Percentiles rank a stretch among this genome's conserved stretches.
These are phyloP conservation scores for Erucastrum elatum DNA, from an alignment of 345 rosid genomes.

Conservation along the genomic window DNA sequence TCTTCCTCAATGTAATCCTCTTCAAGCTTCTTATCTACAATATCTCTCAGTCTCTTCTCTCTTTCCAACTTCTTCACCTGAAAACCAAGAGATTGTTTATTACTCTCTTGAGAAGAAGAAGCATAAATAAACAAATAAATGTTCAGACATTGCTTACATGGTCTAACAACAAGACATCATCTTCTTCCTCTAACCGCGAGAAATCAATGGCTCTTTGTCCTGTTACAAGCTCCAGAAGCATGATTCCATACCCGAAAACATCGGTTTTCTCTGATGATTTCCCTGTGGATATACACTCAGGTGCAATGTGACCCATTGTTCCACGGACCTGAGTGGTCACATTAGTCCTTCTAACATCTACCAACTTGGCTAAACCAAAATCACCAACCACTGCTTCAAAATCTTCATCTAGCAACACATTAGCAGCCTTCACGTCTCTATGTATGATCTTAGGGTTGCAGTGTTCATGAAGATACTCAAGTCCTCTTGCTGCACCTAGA, in stretches of 20 bases:
- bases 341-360: slow-evolving; percentile 81
- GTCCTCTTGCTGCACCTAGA: slow-evolving; percentile 90
- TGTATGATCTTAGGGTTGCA: slow-evolving; percentile 98
- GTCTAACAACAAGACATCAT: slow-evolving; percentile 92
- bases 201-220: slow-evolving; percentile 99
- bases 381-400: slow-evolving; percentile 99
- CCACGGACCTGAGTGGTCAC: slow-evolving; percentile 98
- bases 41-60: slow-evolving; percentile 40
- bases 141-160: slow-evolving; percentile 57
- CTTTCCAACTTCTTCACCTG: slow-evolving; percentile 45
- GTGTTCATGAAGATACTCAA: slow-evolving; percentile 95
- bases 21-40: slow-evolving; percentile 40
- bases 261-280: slow-evolving; percentile 95
- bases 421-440: slow-evolving; percentile 96
- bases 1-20: slow-evolving; percentile 43
- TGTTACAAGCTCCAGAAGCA: slow-evolving; percentile 96
- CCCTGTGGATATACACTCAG: slow-evolving; percentile 95
- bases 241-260: slow-evolving; percentile 93
- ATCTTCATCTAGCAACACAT: slow-evolving; percentile 88
- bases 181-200: slow-evolving; percentile 97
- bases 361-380: slow-evolving; percentile 93
- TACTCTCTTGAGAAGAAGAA: slow-evolving; percentile 4
- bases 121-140: background rate
- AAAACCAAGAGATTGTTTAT: slow-evolving; percentile 5
- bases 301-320: slow-evolving; percentile 99